phyloP scores from a whole-genome alignment of 306 rosid species.

The Alnus rubra region DNA sequence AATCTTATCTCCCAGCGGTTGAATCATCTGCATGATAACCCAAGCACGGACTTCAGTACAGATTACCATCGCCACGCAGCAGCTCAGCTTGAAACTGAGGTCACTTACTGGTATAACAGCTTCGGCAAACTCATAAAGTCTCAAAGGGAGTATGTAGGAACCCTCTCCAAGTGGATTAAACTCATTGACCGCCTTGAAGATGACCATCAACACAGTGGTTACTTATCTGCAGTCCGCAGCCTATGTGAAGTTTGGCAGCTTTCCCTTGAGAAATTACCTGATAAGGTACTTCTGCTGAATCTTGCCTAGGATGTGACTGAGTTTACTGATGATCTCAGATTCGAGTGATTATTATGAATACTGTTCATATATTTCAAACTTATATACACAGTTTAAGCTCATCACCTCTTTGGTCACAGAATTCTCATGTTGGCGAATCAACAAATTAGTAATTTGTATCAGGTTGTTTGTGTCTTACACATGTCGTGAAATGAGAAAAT shows the following conservation, averaged over 20 bases:
- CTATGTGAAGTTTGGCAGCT: constrained; percentile 68
- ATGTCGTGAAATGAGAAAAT: neutral
- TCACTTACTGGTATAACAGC: constrained; percentile 66
- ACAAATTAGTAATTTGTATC: neutral
- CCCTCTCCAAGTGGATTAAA: constrained; percentile 69
- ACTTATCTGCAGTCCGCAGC: constrained; percentile 41
- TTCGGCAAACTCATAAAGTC: constrained; percentile 72
- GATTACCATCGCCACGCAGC: constrained; percentile 72
- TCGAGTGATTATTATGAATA: neutral
- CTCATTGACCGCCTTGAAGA: constrained; percentile 52
- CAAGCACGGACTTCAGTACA: constrained; percentile 51
- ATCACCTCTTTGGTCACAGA: neutral
- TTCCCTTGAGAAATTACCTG: constrained; percentile 66
- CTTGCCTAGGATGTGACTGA: constrained; percentile 8
- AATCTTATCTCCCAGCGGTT: constrained; percentile 59
- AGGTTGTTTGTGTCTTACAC: neutral
- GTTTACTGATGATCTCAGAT: constrained; percentile 4
- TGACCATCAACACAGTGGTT: constrained; percentile 33
- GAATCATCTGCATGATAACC: constrained; percentile 59
- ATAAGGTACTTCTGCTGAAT: constrained; percentile 59
- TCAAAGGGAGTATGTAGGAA: constrained; percentile 67
- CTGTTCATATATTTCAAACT: neutral
- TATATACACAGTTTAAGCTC: neutral
- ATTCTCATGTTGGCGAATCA: neutral
- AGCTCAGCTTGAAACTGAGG: constrained; percentile 69